Evolutionary conservation across 148 eudicot genomes (phyloP).

Genomic region (Linanthus parryae): DNA sequence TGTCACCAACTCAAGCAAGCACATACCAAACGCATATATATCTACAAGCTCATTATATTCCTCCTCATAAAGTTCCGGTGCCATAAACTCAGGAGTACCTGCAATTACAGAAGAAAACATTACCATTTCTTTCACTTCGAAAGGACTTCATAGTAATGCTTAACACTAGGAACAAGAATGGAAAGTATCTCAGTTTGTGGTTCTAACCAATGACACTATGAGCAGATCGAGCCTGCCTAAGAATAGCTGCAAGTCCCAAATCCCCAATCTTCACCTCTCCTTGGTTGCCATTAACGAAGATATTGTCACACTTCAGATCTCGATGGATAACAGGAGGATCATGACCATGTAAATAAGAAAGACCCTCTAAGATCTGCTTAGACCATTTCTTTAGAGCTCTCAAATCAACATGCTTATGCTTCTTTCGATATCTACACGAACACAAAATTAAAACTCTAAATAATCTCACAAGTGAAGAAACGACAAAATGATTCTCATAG

Average conservation of each 20-base stretch:
- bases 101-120: no score
- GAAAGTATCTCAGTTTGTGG: no score
- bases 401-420: conserved; percentile 88
- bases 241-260: conserved; percentile 90
- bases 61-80: conserved; percentile 98
- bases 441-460: no score
- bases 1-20: conserved; percentile 87
- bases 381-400: conserved; percentile 98
- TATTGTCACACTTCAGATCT: conserved; percentile 93
- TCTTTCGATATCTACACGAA: conserved; percentile 82
- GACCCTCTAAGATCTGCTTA: conserved; percentile 86
- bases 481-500: no score
- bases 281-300: conserved; percentile 86
- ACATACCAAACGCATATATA: conserved; percentile 97
- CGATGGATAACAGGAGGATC: conserved; percentile 95
- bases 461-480: no score
- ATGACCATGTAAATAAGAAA: conserved; percentile 82
- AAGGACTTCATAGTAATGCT: no score
- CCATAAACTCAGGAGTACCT: conserved; percentile 99
- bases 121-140: no score
- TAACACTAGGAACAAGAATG: no score
- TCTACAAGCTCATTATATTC: conserved; percentile 96
- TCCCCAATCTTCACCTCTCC: conserved; percentile 99
- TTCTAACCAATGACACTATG: conserved; percentile 94
- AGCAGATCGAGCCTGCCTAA: conserved; percentile 79